These are phyloP conservation scores for Linnemannia zychae DNA, from an alignment of 192 early-diverging fungal genomes.

Conservation along the genomic window DNA sequence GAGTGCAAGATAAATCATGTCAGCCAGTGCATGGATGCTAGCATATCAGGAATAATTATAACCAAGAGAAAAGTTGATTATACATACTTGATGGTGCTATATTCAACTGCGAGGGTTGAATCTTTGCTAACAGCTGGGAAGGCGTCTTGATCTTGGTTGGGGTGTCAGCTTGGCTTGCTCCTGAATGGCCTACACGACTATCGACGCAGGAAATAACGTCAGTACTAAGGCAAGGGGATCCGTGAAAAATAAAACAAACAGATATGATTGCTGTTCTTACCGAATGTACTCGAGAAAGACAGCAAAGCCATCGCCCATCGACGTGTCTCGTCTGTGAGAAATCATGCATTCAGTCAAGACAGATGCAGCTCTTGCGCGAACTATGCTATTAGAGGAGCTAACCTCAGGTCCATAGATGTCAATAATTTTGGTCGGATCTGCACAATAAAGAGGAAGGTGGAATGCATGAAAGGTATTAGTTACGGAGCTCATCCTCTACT, in stretches of 20 bases:
- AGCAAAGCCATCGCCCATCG: constrained; percentile 14
- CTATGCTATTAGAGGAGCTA: not conserved
- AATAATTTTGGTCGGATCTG: constrained; percentile 15
- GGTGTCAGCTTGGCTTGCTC: not conserved
- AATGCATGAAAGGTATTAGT: not conserved
- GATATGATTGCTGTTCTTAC: not conserved
- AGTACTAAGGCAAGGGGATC: too few relatives aligned
- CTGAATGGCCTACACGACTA: not conserved
- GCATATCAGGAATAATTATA: not conserved
- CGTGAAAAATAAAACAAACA: too few relatives aligned
- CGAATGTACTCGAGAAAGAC: constrained; percentile 26
- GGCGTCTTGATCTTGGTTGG: constrained; percentile 15
- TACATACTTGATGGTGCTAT: not conserved
- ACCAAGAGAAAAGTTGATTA: not conserved
- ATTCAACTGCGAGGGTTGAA: not conserved
- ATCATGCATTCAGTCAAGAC: constrained; percentile 32
- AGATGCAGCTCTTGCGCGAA: constrained; percentile 1
- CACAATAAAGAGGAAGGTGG: not conserved
- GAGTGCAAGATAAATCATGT: not conserved
- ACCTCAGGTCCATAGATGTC: constrained; percentile 20
- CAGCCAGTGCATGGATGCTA: not conserved
- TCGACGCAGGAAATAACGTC: not conserved
- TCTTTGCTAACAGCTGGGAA: constrained; percentile 10
- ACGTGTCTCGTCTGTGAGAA: constrained; percentile 13
- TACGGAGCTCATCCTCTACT: not conserved